These are phyloP conservation scores for Coniochaeta sp. DNA, from an alignment of 2,329 filamentous ascomycete species.

Conservation along the genomic window DNA sequence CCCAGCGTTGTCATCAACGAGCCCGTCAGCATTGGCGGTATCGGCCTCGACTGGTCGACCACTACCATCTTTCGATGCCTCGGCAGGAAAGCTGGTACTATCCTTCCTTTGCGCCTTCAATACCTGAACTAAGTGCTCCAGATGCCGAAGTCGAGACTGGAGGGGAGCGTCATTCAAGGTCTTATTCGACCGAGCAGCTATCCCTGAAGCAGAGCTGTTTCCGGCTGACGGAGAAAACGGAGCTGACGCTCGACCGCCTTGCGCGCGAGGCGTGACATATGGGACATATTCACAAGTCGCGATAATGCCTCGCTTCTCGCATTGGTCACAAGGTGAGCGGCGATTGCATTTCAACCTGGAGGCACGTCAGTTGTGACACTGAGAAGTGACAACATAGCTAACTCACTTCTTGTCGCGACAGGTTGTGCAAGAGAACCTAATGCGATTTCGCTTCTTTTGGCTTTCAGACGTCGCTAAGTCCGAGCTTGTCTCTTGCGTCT, in stretches of 20 bases:
- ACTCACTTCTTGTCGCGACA: slow-evolving; percentile 26
- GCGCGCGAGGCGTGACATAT: slow-evolving; percentile 11
- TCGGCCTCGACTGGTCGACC: neutral
- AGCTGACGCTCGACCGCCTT: slow-evolving; percentile 12
- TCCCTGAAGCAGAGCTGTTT: neutral
- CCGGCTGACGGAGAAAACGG: neutral
- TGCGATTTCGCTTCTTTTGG: slow-evolving; percentile 21
- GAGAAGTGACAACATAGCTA: neutral
- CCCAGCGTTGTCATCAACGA: slow-evolving; percentile 5
- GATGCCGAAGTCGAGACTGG: slow-evolving; percentile 16
- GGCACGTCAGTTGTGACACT: neutral
- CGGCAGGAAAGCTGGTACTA: neutral
- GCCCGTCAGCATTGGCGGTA: neutral
- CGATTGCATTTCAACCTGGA: slow-evolving; percentile 24
- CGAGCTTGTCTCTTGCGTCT: neutral
- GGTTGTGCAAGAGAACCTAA: slow-evolving; percentile 23
- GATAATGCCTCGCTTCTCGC: slow-evolving; percentile 19
- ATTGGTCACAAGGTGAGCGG: slow-evolving; percentile 22
- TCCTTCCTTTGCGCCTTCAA: slow-evolving; percentile 13
- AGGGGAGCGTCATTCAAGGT: slow-evolving; percentile 8
- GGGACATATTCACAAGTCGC: slow-evolving; percentile 18
- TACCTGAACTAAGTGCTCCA: slow-evolving; percentile 18
- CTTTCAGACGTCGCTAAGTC: slow-evolving; percentile 1
- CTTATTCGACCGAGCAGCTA: slow-evolving; percentile 4
- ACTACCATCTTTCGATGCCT: neutral